Conservation (phyloP, 495 filamentous ascomycete genomes). For the Annulohypoxylon moriforme region DNA sequence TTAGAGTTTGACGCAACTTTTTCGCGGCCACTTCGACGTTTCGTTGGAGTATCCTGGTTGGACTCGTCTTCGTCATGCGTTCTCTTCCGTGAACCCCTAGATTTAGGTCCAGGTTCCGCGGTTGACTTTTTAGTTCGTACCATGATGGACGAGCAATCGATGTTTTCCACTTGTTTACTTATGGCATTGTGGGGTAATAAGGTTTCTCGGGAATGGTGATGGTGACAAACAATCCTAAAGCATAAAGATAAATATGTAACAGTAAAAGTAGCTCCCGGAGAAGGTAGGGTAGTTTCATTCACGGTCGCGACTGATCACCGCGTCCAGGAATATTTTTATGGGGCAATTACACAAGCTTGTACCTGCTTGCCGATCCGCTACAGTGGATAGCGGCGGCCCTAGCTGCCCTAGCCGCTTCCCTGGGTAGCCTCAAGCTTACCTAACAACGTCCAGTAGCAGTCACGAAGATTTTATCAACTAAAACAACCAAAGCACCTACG, state of each 20-base stretch:
- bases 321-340: neutral
- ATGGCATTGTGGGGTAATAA: neutral
- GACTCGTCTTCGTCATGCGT: constrained; percentile 24
- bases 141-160: constrained; percentile 35
- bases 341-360: neutral
- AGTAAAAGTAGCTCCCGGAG: neutral
- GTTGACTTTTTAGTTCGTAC: constrained; percentile 46
- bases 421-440: constrained; percentile 13
- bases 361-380: neutral
- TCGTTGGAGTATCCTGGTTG: constrained; percentile 21
- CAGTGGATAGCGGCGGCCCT: neutral
- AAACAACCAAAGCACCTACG: neutral
- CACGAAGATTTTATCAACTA: neutral
- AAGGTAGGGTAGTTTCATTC: constrained; percentile 6
- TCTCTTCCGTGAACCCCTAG: constrained; percentile 44
- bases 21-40: constrained; percentile 18
- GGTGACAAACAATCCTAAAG: neutral
- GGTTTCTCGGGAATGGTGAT: neutral
- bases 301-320: constrained; percentile 5
- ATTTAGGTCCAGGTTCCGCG: constrained; percentile 33
- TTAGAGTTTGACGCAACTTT: neutral
- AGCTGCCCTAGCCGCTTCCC: neutral
- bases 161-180: neutral
- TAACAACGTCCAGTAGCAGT: neutral
- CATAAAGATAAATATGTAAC: neutral